Evolutionary conservation across 2,329 filamentous ascomycete species (phyloP).

Genomic region (Chrysoporthe cubensis): DNA sequence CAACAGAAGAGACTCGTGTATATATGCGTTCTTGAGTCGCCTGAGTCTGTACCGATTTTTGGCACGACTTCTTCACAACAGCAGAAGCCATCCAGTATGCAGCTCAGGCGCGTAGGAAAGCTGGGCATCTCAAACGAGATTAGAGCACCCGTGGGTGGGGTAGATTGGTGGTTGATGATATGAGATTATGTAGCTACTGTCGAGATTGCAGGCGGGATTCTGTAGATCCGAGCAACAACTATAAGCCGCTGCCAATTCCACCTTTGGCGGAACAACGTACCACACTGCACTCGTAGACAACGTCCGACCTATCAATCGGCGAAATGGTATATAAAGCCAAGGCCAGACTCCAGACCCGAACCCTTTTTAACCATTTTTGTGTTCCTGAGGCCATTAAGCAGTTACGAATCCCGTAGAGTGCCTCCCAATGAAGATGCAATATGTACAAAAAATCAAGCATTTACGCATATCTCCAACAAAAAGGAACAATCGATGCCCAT

Average conservation of each 20-base stretch:
- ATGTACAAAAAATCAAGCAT: conserved; percentile 20
- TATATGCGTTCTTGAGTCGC: too few species aligned
- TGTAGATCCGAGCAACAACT: neutral
- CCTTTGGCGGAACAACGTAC: neutral
- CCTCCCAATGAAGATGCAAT: conserved; percentile 18
- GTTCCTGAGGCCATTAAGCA: conserved; percentile 18
- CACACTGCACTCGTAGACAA: neutral
- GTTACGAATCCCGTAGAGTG: conserved; percentile 1
- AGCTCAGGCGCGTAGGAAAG: neutral
- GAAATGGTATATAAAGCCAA: neutral
- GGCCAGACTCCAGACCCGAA: conserved; percentile 6
- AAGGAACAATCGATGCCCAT: neutral
- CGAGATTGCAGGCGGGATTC: neutral
- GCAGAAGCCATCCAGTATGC: neutral
- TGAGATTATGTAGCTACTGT: neutral
- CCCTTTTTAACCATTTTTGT: conserved; percentile 15
- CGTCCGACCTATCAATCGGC: neutral
- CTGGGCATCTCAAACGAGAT: neutral
- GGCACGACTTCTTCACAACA: neutral
- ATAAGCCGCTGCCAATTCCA: neutral
- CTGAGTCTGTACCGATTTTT: neutral
- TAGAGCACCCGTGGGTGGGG: neutral
- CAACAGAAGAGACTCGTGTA: too few species aligned
- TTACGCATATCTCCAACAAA: conserved; percentile 5
- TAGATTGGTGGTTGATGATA: neutral